A percentile compares a stretch with the other conserved stretches of the same genome.
Conservation (phyloP, 164 flowering plant genomes). For the Houttuynia cordata region DNA sequence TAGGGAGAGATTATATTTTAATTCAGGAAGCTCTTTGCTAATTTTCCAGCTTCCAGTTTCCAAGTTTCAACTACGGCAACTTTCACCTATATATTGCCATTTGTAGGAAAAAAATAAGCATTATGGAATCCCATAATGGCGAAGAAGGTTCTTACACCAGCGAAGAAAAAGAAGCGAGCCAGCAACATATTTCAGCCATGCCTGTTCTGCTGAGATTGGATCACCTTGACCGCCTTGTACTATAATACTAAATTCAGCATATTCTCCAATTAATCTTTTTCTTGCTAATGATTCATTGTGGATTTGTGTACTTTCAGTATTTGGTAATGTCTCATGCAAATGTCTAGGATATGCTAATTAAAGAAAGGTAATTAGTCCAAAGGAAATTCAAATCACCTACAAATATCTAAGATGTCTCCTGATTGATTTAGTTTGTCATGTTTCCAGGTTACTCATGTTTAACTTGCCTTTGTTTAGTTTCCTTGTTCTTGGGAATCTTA, state of each 20-base stretch:
- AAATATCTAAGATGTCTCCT: too few species aligned
- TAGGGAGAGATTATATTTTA: not conserved
- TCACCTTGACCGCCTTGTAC: constrained; percentile 45
- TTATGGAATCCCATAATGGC: not conserved
- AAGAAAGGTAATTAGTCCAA: not conserved
- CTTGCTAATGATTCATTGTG: not conserved
- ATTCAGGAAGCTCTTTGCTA: not conserved
- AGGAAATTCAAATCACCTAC: not conserved
- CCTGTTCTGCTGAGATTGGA: constrained; percentile 41
- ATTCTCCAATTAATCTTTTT: not conserved
- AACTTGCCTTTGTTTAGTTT: not conserved
- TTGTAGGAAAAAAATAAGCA: not conserved
- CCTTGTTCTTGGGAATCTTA: not conserved
- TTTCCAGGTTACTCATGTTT: not conserved
- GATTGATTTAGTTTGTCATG: not conserved
- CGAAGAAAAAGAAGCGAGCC: constrained; percentile 16
- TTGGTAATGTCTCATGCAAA: too few species aligned
- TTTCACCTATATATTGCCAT: too few species aligned
- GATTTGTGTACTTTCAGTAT: not conserved
- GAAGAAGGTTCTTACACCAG: not conserved
- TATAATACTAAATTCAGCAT: too few species aligned
- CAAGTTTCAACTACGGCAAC: too few species aligned
- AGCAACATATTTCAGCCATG: constrained; percentile 8
- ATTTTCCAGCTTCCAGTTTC: too few species aligned
- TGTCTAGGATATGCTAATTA: not conserved